Evolutionary conservation across 495 filamentous ascomycete species (phyloP).

Genomic region (Cairneyella variabilis): DNA sequence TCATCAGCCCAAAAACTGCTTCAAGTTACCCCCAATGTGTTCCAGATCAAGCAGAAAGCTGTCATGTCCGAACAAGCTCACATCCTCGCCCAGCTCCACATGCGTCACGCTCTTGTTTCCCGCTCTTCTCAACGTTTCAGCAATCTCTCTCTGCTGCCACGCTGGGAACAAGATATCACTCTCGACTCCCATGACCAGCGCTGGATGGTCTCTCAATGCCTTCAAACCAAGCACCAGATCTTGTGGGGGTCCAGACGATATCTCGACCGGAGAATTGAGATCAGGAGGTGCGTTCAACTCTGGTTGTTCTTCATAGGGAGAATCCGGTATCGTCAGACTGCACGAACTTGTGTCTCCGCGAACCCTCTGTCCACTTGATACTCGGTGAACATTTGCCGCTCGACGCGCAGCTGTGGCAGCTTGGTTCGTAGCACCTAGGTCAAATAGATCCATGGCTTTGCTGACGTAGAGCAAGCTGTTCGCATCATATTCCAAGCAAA

Average conservation of each 20-base stretch:
- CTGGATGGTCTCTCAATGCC: conserved; percentile 67
- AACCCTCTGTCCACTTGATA: background rate
- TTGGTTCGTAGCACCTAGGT: conserved; percentile 72
- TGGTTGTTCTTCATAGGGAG: conserved; percentile 79
- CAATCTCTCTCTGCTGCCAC: conserved; percentile 97
- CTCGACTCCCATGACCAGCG: conserved; percentile 87
- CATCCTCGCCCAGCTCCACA: conserved; percentile 86
- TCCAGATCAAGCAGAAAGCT: conserved; percentile 93
- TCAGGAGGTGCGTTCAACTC: conserved; percentile 26
- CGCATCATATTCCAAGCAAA: conserved; percentile 95
- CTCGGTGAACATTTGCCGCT: conserved; percentile 28
- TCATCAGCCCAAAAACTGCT: conserved; percentile 64
- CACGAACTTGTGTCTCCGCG: conserved; percentile 49
- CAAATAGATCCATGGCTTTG: conserved; percentile 99
- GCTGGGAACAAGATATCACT: conserved; percentile 97
- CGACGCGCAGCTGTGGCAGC: conserved; percentile 36
- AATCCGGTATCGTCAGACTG: conserved; percentile 78
- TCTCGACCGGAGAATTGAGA: conserved; percentile 12
- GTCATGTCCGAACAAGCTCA: conserved; percentile 92
- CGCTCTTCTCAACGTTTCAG: conserved; percentile 67
- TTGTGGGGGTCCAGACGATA: conserved; percentile 47
- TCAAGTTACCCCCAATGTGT: conserved; percentile 80
- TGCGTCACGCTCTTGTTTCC: conserved; percentile 82
- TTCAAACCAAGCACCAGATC: conserved; percentile 78
- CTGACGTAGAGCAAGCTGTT: conserved; percentile 96